Evolutionary conservation across 164 flowering plant species (phyloP).

Genomic region (Platanus orientalis): DNA sequence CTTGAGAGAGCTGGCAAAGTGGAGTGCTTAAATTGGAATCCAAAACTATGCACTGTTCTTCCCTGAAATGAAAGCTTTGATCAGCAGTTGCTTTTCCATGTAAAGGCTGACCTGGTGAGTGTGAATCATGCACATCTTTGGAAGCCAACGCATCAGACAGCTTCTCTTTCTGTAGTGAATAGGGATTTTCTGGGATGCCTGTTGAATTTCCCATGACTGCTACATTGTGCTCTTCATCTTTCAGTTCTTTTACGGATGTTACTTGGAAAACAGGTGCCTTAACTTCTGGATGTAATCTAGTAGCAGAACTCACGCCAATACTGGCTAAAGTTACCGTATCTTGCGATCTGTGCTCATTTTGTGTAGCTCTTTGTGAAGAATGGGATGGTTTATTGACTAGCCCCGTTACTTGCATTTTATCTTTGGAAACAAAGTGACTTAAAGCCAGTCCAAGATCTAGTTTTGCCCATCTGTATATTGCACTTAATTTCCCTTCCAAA

Average conservation of each 20-base stretch:
- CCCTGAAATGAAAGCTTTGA: slow-evolving; percentile 8
- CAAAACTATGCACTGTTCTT: slow-evolving; percentile 2
- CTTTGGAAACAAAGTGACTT: slow-evolving; percentile 37
- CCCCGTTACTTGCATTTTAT: slow-evolving; percentile 15
- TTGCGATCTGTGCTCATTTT: slow-evolving; percentile 8
- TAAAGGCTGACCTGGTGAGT: slow-evolving; percentile 9
- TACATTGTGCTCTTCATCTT: slow-evolving; percentile 3
- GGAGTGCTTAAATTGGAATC: slow-evolving; percentile 10
- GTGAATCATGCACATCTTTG: slow-evolving; percentile 10
- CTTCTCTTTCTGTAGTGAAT: slow-evolving; percentile 1
- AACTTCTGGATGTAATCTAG: slow-evolving; percentile 13
- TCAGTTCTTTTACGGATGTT: slow-evolving; percentile 16
- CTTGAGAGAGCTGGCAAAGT: slow-evolving; percentile 15
- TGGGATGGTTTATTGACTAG: slow-evolving; percentile 7
- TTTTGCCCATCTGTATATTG: slow-evolving; percentile 72
- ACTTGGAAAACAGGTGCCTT: slow-evolving; percentile 16
- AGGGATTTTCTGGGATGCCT: background rate
- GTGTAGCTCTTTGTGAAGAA: slow-evolving; percentile 7
- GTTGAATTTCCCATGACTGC: slow-evolving; percentile 1
- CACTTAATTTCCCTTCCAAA: slow-evolving; percentile 68
- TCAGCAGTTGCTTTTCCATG: slow-evolving; percentile 11
- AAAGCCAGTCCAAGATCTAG: slow-evolving; percentile 56
- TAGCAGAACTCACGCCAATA: slow-evolving; percentile 5
- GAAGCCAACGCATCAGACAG: slow-evolving; percentile 3
- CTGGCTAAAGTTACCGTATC: slow-evolving; percentile 4